phyloP scores from a whole-genome alignment of 2,329 filamentous ascomycete species.

The Blastomyces emzantsi region DNA sequence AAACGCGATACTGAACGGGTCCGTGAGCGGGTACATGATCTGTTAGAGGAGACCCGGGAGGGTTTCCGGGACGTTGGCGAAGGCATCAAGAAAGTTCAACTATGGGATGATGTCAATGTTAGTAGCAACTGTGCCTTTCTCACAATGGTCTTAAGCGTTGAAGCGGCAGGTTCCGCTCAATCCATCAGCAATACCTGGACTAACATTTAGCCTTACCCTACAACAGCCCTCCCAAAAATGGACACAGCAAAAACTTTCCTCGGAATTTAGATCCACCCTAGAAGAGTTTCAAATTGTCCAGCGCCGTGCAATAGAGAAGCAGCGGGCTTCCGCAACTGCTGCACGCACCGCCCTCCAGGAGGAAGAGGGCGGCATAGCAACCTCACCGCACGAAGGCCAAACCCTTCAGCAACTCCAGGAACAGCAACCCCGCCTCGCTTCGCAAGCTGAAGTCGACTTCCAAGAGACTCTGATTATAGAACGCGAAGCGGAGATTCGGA shows the following conservation, averaged over 20 bases:
- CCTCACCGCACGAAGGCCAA: slow-evolving; percentile 38
- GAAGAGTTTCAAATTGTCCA: slow-evolving; percentile 91
- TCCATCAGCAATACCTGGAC: not conserved
- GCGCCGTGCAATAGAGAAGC: slow-evolving; percentile 80
- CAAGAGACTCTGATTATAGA: slow-evolving; percentile 93
- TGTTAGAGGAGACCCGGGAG: slow-evolving; percentile 75
- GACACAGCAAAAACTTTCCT: slow-evolving; percentile 87
- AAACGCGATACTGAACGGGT: slow-evolving; percentile 85
- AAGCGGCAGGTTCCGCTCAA: not conserved
- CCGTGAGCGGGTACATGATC: slow-evolving; percentile 78
- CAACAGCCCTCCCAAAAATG: slow-evolving; percentile 84
- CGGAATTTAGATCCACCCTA: slow-evolving; percentile 82
- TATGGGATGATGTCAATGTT: slow-evolving; percentile 76
- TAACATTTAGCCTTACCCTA: not conserved
- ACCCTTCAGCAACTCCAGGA: slow-evolving; percentile 65
- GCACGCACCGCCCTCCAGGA: slow-evolving; percentile 71
- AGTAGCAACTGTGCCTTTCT: slow-evolving; percentile 20
- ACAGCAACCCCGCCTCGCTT: slow-evolving; percentile 69
- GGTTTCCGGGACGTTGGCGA: slow-evolving; percentile 89
- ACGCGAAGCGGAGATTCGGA: slow-evolving; percentile 91
- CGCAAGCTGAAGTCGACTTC: slow-evolving; percentile 94
- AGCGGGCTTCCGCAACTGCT: slow-evolving; percentile 75
- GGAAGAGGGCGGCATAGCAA: slow-evolving; percentile 26
- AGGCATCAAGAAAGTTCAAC: slow-evolving; percentile 83
- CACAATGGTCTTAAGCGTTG: not conserved